Percentiles rank a stretch among this genome's conserved stretches.
These are phyloP conservation scores for Glonium stellatum DNA, from an alignment of 495 filamentous ascomycete genomes.

Conservation along the genomic window DNA sequence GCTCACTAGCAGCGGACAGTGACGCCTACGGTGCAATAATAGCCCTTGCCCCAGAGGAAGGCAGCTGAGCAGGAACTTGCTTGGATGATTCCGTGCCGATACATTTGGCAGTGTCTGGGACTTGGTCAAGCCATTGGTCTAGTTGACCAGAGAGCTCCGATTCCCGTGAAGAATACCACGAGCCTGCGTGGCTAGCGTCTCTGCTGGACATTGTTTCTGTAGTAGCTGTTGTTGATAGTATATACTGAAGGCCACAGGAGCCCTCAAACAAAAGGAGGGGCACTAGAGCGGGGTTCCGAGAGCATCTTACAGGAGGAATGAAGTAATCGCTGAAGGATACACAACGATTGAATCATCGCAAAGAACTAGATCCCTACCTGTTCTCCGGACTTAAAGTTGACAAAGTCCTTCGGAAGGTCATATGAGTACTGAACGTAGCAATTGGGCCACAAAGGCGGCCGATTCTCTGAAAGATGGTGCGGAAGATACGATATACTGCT, in stretches of 20 bases:
- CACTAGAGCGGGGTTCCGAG: not conserved
- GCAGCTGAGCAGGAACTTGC: conserved; percentile 52
- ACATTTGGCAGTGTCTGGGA: conserved; percentile 51
- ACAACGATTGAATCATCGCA: no score
- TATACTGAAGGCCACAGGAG: not conserved
- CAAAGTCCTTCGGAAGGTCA: no score
- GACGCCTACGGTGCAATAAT: conserved; percentile 88
- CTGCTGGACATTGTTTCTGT: conserved; percentile 51
- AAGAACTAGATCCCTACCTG: no score
- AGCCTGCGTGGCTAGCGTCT: conserved; percentile 63
- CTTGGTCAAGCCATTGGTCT: conserved; percentile 68
- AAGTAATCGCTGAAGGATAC: no score
- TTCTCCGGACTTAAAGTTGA: no score
- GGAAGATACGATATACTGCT: no score
- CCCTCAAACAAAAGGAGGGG: not conserved
- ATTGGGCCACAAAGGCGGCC: no score
- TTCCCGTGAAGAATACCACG: conserved; percentile 73
- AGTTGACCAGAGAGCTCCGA: conserved; percentile 60
- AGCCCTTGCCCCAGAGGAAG: conserved; percentile 68
- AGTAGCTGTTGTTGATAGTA: not conserved
- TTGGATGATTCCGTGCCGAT: conserved; percentile 35
- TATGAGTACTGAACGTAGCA: no score
- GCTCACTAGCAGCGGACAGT: not conserved
- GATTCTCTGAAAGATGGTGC: no score
- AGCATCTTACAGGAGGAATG: not conserved